phyloP scores from a whole-genome alignment of 1,284 basidiomycete genomes.

The Chalciporus sp. region DNA sequence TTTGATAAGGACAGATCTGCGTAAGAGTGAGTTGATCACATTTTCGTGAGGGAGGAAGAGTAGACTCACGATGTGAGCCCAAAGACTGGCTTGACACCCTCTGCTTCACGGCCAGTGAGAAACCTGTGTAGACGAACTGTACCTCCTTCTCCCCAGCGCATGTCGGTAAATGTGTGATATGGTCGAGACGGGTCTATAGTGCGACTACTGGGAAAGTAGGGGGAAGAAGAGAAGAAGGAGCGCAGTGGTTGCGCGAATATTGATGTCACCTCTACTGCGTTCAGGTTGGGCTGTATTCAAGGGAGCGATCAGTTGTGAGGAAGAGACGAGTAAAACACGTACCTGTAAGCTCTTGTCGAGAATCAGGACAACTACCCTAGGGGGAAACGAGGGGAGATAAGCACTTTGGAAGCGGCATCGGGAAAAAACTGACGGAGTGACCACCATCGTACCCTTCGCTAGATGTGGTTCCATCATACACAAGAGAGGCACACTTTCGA shows the following conservation, averaged over 20 bases:
- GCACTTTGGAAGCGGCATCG: background rate
- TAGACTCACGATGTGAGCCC: conserved; percentile 78
- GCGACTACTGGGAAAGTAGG: conserved; percentile 57
- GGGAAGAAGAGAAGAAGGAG: conserved; percentile 68
- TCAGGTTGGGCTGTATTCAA: conserved; percentile 67
- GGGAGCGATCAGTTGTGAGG: background rate
- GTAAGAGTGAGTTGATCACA: background rate
- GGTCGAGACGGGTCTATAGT: conserved; percentile 22
- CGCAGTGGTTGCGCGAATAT: conserved; percentile 83
- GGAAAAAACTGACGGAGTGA: conserved; percentile 68
- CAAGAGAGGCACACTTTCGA: conserved; percentile 66
- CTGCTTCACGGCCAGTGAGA: conserved; percentile 78
- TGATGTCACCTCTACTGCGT: conserved; percentile 72
- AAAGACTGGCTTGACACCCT: conserved; percentile 81
- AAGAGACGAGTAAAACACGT: conserved; percentile 19
- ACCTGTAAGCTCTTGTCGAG: conserved; percentile 71
- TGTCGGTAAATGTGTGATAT: conserved; percentile 69
- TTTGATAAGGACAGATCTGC: conserved; percentile 73
- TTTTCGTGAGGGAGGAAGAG: background rate
- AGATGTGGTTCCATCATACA: conserved; percentile 79
- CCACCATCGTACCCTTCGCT: conserved; percentile 69
- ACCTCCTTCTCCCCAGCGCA: conserved; percentile 39
- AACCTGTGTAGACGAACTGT: conserved; percentile 71
- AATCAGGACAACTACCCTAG: conserved; percentile 80
- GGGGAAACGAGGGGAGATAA: background rate